Evolutionary conservation across 129 eudicot genomes (phyloP), one percentile per base, ranked within the genome.

Genomic region (Apium graveolens): DNA sequence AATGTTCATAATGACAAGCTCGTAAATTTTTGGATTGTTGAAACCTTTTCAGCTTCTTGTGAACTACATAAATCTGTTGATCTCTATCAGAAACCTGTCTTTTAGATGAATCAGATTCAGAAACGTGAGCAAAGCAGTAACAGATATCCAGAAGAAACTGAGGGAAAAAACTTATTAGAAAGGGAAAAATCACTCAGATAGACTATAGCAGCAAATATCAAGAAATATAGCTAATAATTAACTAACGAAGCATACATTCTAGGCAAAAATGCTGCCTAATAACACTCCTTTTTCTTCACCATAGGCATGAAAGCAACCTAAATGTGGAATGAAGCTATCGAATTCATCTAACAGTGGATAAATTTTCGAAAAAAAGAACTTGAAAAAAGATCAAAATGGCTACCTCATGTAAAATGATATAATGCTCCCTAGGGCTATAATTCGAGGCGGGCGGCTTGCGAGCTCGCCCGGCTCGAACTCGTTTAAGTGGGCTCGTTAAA

Each of bases 181-280:
- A 49, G 20, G 57, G 1, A 49, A 49, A 18, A 42, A 42, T 1
- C 87, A 85, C 97, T 88, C 78, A 86, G 79, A 89, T 88, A 29
- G 97, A 83, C 89, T 12, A 53, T 78, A 48, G 1, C 45, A 82
- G 90, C 98, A 89, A 92, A 72, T 42, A 80, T 53, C 77, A 72
- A 42, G 45, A 42, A 42, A 6, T 42, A 12, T 42, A 42, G 45
- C 45, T 9, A 41, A 8, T 42, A 42, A 42, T 2, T 42, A 42
- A 42, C 45, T 7, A 7, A 42, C 10, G 1, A 42, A 80, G 84
- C 78, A 78, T 44, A 41, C 24, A 49, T 20, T 20, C 17, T 49
- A 49, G 24, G 57, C 5, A 42, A 1, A 49, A 49, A 3, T 7
- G 57, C 0, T 13, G 0, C 21, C 24, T 49, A 48, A 12, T 49